Conservation (phyloP, 2,329 filamentous ascomycete genomes). For the Nectriaceae sp. region DNA sequence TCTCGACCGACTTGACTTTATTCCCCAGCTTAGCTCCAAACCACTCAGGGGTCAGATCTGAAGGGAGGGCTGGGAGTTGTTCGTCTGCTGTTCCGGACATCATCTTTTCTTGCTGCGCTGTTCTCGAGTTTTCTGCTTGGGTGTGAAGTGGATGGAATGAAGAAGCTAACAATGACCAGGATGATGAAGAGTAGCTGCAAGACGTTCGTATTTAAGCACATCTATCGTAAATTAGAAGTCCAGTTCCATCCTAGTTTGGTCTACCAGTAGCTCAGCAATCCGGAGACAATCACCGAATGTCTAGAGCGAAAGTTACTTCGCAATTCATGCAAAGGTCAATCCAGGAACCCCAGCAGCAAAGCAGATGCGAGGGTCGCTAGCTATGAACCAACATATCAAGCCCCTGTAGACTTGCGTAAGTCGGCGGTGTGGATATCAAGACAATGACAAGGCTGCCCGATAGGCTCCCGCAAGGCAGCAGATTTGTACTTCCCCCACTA, state of each 20-base stretch:
- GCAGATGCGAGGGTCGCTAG: neutral
- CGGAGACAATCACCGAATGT: neutral
- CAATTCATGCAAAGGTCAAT: neutral
- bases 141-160: neutral
- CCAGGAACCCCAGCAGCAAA: neutral
- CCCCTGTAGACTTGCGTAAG: too few relatives aligned
- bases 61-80: conserved; percentile 22
- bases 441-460: too few relatives aligned
- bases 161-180: neutral
- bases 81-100: conserved; percentile 13
- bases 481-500: too few relatives aligned
- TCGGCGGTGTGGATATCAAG: neutral
- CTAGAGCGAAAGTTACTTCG: neutral
- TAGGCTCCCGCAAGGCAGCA: too few relatives aligned
- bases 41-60: conserved; percentile 25
- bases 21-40: conserved; percentile 22
- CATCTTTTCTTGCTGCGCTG: neutral
- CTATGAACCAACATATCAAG: too few relatives aligned
- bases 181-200: neutral
- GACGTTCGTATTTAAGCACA: neutral
- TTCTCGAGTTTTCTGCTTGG: too few relatives aligned
- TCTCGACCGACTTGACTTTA: conserved; percentile 22
- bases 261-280: neutral
- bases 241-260: neutral
- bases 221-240: neutral